phyloP scores from a whole-genome alignment of 164 flowering plant species.

The Liriodendron chinense region DNA sequence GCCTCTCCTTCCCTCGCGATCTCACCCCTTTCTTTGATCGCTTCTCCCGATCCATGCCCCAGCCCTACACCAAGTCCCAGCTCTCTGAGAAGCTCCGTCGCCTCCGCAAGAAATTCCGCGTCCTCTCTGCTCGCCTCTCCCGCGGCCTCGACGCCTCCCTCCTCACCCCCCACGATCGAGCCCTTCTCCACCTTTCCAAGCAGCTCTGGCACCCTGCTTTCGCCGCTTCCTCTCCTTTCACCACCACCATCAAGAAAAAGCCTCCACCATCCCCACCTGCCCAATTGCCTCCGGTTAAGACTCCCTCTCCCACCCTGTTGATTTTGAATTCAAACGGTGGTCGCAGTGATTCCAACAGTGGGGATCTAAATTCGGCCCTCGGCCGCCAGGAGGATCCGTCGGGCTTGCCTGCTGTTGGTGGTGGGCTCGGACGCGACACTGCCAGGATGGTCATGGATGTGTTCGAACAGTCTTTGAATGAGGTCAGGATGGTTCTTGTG shows the following conservation, averaged over 20 bases:
- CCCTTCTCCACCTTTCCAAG: conserved; percentile 43
- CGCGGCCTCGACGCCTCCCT: conserved; percentile 39
- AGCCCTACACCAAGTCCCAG: conserved; percentile 62
- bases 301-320: conserved; percentile 20
- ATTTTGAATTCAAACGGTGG: background rate
- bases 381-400: conserved; percentile 11
- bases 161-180: conserved; percentile 50
- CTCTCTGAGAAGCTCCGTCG: conserved; percentile 70
- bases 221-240: conserved; percentile 33
- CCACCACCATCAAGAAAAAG: conserved; percentile 6
- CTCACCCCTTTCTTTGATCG: conserved; percentile 47
- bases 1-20: conserved; percentile 51
- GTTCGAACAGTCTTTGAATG: conserved; percentile 23
- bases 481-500: conserved; percentile 12
- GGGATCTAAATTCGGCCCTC: conserved; percentile 3
- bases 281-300: conserved; percentile 22
- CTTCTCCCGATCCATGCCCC: conserved; percentile 44
- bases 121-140: conserved; percentile 36
- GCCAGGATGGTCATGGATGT: conserved; percentile 25
- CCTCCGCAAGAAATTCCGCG: conserved; percentile 57
- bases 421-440: conserved; percentile 12
- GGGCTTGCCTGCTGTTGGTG: background rate
- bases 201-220: conserved; percentile 54
- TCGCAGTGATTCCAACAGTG: background rate
- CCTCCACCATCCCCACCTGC: background rate